Evolutionary conservation across 2,329 filamentous ascomycete species (phyloP).

Genomic region (Diaporthe vaccinii): DNA sequence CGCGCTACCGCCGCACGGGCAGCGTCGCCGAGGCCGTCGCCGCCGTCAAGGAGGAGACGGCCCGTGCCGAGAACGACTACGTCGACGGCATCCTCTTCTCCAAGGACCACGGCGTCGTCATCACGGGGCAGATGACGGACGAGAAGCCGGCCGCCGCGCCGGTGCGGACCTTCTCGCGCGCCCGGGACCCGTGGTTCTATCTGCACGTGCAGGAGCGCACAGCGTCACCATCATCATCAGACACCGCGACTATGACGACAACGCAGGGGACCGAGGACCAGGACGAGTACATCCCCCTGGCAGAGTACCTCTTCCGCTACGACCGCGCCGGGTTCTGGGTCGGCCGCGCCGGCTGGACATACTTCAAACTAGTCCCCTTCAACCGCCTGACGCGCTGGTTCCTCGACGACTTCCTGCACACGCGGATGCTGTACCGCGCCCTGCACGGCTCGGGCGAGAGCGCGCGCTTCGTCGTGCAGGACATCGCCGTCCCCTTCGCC

Average conservation of each 20-base stretch:
- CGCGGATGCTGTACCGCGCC: slow-evolving; percentile 80
- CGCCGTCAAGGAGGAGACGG: slow-evolving; percentile 63
- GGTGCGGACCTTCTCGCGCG: slow-evolving; percentile 68
- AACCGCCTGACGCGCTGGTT: slow-evolving; percentile 75
- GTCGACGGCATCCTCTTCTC: slow-evolving; percentile 80
- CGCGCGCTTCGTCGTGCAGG: slow-evolving; percentile 76
- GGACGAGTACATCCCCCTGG: slow-evolving; percentile 73
- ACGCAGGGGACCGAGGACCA: slow-evolving; percentile 39
- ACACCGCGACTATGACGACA: slow-evolving; percentile 41
- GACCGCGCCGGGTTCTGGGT: slow-evolving; percentile 84
- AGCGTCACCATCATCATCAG: slow-evolving; percentile 42
- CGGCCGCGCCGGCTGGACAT: slow-evolving; percentile 73
- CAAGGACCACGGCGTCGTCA: slow-evolving; percentile 72
- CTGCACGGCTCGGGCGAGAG: slow-evolving; percentile 77
- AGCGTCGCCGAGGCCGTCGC: slow-evolving; percentile 63
- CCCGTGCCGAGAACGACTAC: slow-evolving; percentile 69
- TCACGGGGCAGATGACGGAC: slow-evolving; percentile 74
- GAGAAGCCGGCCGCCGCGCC: slow-evolving; percentile 54
- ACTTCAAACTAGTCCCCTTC: slow-evolving; percentile 76
- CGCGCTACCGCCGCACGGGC: slow-evolving; percentile 70
- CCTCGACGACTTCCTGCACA: slow-evolving; percentile 80
- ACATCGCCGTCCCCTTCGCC: slow-evolving; percentile 71
- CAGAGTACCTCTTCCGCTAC: slow-evolving; percentile 83
- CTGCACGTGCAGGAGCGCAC: slow-evolving; percentile 72
- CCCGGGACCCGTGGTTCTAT: slow-evolving; percentile 82